Evolutionary conservation across 192 early-diverging fungal genomes (phyloP), one percentile per base, ranked within the genome.

Genomic region (Linnemannia exigua): DNA sequence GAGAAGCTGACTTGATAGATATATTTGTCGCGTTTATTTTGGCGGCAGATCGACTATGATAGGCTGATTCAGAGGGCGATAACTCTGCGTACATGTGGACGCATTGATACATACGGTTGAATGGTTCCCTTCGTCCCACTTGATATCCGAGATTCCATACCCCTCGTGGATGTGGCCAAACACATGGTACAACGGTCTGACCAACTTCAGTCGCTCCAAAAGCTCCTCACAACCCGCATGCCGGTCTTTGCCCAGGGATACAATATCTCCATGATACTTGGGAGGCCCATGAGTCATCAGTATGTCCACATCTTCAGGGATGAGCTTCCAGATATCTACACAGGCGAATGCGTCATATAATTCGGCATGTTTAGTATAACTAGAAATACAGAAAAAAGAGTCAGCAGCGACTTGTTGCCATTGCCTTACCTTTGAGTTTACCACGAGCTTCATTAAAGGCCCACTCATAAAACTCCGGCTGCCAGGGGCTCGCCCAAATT

Each of bases 231-330:
- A 84, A 2, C 82, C 82, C 1, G 67, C 82, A 71, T 79, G 68
- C 14, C 33, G 1, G 15, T 71, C 35, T 28, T 79, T 79, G 31
- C 66, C 44, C 58, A 75, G 37, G 19, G 44, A 28, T 2, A 28
- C 69, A 79, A 35, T 19, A 75, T 84, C 82, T 25, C 77, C 61
- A 37, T 79, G 72, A 16, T 58, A 41, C 51, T 52, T 70, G 16
- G 82, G 77, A 46, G 82, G 82, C n/a, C 82, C 82, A 71, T 84
- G 82, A 5, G 82, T 84, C 66, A 84, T 79, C 51, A 84, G 33
- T 6, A 84, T 84, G 25, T 84, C 72, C 17, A 77, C 79, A 28
- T 52, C 58, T 5, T 41, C 52, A 36, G 82, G 82, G 22, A 84
- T 84, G 20, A 63, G 63, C 68, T 68, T 58, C 82, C 82, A 84